These are phyloP conservation scores for Fusarium nygamai DNA, from an alignment of 2,329 filamentous ascomycete species.

Conservation along the genomic window DNA sequence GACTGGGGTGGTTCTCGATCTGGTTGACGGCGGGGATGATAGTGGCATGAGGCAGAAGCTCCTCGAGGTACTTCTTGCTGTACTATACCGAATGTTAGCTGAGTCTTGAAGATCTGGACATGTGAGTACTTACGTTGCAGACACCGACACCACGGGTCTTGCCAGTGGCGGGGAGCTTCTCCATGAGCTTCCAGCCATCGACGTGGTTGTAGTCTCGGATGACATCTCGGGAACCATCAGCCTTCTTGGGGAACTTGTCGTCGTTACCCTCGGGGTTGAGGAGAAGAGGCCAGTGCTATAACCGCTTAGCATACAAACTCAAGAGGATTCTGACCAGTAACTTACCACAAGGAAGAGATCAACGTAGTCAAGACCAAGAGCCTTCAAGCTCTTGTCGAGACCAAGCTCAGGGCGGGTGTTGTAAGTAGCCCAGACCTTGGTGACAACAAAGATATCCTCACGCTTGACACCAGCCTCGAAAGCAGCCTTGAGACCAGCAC, in stretches of 20 bases:
- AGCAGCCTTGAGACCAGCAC: slow-evolving; percentile 78
- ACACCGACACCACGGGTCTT: slow-evolving; percentile 66
- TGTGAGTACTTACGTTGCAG: slow-evolving; percentile 55
- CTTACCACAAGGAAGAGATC: slow-evolving; percentile 77
- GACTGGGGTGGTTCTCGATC: slow-evolving; percentile 77
- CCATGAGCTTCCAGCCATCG: slow-evolving; percentile 81
- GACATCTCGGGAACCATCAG: slow-evolving; percentile 80
- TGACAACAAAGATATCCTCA: slow-evolving; percentile 83
- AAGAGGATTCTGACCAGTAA: background rate
- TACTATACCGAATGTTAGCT: slow-evolving; percentile 52
- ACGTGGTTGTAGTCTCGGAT: slow-evolving; percentile 74
- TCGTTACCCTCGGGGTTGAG: slow-evolving; percentile 84
- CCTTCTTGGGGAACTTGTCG: slow-evolving; percentile 77
- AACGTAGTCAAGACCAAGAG: slow-evolving; percentile 80
- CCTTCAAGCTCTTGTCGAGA: slow-evolving; percentile 77
- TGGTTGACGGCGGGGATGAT: slow-evolving; percentile 75
- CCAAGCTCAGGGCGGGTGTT: slow-evolving; percentile 74
- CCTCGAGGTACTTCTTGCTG: slow-evolving; percentile 64
- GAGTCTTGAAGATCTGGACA: background rate
- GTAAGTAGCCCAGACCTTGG: slow-evolving; percentile 87
- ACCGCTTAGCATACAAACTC: background rate
- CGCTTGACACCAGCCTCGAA: slow-evolving; percentile 76
- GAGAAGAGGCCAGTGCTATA: slow-evolving; percentile 80
- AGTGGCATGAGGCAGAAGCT: slow-evolving; percentile 60
- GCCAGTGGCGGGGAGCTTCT: slow-evolving; percentile 69